These are phyloP conservation scores for Camellia japonica DNA, from an alignment of 148 eudicot genomes.

Conservation along the genomic window DNA sequence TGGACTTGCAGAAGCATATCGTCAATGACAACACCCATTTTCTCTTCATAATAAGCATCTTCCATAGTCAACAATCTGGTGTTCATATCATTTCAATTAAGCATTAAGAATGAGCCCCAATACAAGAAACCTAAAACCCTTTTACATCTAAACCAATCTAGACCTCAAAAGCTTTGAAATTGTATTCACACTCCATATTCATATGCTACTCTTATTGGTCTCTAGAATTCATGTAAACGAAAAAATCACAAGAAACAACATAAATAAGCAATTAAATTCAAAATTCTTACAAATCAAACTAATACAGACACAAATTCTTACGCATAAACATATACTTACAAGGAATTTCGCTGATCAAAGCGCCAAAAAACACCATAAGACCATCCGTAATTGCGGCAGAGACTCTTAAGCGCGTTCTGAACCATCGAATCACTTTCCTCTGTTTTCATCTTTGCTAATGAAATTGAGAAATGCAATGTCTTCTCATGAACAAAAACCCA, in stretches of 20 bases:
- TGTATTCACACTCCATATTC: background rate
- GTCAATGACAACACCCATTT: conserved; percentile 40
- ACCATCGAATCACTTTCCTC: conserved; percentile 31
- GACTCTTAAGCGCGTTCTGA: conserved; percentile 47
- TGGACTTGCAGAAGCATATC: conserved; percentile 65
- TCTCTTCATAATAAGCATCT: conserved; percentile 63
- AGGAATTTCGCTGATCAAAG: conserved; percentile 59
- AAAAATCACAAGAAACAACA: no score
- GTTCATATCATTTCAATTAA: background rate
- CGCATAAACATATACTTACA: conserved; percentile 35
- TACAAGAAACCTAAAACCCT: background rate
- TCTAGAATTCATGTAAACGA: background rate
- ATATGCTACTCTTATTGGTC: background rate
- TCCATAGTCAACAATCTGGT: conserved; percentile 64
- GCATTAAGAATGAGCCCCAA: background rate
- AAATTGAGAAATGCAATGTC: conserved; percentile 19
- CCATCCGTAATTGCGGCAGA: conserved; percentile 71
- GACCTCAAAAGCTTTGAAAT: background rate
- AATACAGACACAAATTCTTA: no score
- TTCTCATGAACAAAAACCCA: background rate
- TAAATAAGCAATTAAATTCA: no score
- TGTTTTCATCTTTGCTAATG: conserved; percentile 33
- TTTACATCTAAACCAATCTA: background rate
- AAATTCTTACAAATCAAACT: no score
- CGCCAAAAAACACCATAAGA: conserved; percentile 85